Percentiles rank a stretch among this genome's conserved stretches.
These are phyloP conservation scores for Nicotiana noctiflora DNA, from an alignment of 257 asterid genomes.

Conservation along the genomic window DNA sequence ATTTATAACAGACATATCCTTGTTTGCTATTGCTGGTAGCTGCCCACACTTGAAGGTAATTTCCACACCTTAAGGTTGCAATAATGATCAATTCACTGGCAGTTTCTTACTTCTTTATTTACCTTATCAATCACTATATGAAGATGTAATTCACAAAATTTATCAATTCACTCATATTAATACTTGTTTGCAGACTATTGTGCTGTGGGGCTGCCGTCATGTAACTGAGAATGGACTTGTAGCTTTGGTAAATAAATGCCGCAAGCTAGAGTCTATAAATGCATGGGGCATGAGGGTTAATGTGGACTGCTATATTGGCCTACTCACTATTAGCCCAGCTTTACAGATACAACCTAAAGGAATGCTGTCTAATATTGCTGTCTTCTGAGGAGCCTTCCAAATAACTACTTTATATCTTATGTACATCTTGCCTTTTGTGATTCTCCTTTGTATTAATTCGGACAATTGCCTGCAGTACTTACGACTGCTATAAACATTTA, in stretches of 20 bases:
- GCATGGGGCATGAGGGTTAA: slow-evolving; percentile 85
- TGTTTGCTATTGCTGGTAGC: slow-evolving; percentile 63
- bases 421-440: slow-evolving; percentile 7
- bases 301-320: slow-evolving; percentile 51
- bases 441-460: neutral
- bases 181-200: slow-evolving; percentile 43
- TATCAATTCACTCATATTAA: neutral
- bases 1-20: slow-evolving; percentile 64
- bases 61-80: neutral
- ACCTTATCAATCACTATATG: neutral
- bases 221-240: slow-evolving; percentile 76
- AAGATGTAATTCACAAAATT: neutral
- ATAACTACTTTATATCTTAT: neutral
- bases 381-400: slow-evolving; percentile 22
- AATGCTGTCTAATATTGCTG: slow-evolving; percentile 35
- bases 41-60: slow-evolving; percentile 71
- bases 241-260: slow-evolving; percentile 64
- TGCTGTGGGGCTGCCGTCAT: slow-evolving; percentile 88
- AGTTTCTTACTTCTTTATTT: neutral
- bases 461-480: neutral
- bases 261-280: slow-evolving; percentile 66
- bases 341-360: slow-evolving; percentile 71
- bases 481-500: neutral
- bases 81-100: neutral
- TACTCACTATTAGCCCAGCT: slow-evolving; percentile 70